Evolutionary conservation across 495 filamentous ascomycete species (phyloP).

Genomic region (Aspergillus leporis): DNA sequence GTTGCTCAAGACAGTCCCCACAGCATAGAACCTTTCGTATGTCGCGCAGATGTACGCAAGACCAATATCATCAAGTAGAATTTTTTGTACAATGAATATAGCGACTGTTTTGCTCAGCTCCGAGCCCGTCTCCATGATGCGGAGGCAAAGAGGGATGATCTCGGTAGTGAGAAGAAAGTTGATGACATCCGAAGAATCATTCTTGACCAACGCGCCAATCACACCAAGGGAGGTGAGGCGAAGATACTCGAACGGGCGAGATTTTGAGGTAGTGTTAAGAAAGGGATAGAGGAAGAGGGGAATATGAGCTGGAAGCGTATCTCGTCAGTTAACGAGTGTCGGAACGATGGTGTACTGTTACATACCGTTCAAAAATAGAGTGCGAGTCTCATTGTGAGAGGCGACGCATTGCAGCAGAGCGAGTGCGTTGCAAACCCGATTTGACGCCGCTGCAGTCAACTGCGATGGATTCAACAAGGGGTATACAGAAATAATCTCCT

Average conservation of each 20-base stretch:
- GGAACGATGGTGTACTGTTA: constrained; percentile 1
- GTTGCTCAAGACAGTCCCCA: constrained; percentile 96
- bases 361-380: constrained; percentile 87
- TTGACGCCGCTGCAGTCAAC: constrained; percentile 93
- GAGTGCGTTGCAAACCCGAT: constrained; percentile 96
- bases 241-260: constrained; percentile 95
- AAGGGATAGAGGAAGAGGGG: constrained; percentile 98
- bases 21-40: constrained; percentile 98
- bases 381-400: constrained; percentile 94
- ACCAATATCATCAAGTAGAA: constrained; percentile 94
- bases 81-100: constrained; percentile 99
- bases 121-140: constrained; percentile 99
- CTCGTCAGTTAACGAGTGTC: constrained; percentile 4
- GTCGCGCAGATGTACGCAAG: constrained; percentile 98
- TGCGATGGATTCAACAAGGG: constrained; percentile 94
- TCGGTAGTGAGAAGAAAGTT: constrained; percentile 98
- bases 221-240: constrained; percentile 97
- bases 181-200: constrained; percentile 97
- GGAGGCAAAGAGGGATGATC: constrained; percentile 96
- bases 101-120: constrained; percentile 98
- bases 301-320: constrained; percentile 74
- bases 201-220: constrained; percentile 97
- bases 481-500: constrained; percentile 99
- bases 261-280: constrained; percentile 98
- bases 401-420: constrained; percentile 97